Evolutionary conservation across 1,139 yeast genomes (phyloP).

Genomic region (Pneumocystis wakefieldiae): DNA sequence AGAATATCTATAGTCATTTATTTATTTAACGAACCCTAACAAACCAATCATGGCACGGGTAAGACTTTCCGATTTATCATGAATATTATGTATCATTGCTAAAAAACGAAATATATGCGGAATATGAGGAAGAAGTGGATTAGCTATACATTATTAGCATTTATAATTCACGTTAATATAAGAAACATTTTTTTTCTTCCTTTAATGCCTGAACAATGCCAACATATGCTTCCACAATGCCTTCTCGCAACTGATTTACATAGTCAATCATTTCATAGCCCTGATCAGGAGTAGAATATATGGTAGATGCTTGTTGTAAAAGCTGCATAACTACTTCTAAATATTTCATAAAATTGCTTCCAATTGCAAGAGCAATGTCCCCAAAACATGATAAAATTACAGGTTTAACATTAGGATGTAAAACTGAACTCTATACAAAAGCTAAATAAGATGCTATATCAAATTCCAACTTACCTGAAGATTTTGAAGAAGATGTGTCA

Average conservation of each 20-base stretch:
- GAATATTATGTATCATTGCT: constrained; percentile 43
- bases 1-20: background rate
- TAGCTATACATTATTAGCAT: constrained; percentile 31
- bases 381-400: constrained; percentile 90
- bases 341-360: constrained; percentile 60
- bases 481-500: constrained; percentile 64
- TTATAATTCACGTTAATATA: background rate
- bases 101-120: constrained; percentile 59
- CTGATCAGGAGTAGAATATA: constrained; percentile 36
- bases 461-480: constrained; percentile 41
- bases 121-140: constrained; percentile 47
- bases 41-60: constrained; percentile 11
- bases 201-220: constrained; percentile 78
- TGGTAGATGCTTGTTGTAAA: constrained; percentile 43
- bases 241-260: constrained; percentile 55
- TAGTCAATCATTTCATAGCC: constrained; percentile 68
- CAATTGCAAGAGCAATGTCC: constrained; percentile 83
- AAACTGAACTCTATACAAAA: constrained; percentile 18
- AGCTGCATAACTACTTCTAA: constrained; percentile 64
- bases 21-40: constrained; percentile 3
- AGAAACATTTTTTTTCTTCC: constrained; percentile 26
- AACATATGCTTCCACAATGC: constrained; percentile 86
- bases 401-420: constrained; percentile 71
- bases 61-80: constrained; percentile 10
- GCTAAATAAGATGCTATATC: background rate